Evolutionary conservation across 345 rosid genomes (phyloP), one percentile per base, ranked within the genome.

Genomic region (Melastoma malabathricum): DNA sequence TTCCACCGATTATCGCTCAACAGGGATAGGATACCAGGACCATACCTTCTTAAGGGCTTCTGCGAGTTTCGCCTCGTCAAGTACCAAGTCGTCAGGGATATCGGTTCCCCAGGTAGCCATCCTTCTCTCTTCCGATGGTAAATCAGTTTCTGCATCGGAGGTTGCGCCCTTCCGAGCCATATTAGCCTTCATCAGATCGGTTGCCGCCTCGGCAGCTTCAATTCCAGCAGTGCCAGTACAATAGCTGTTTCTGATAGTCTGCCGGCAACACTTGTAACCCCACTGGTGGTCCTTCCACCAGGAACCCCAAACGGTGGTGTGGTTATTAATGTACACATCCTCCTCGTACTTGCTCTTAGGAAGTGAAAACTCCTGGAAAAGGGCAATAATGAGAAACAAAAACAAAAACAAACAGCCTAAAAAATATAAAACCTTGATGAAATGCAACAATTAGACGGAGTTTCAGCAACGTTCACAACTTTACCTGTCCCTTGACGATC

Each of bases 221-320:
- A 89, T 81, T 31, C 97, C 95, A 1, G 90, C 84, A 13, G 68
- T 63, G 8, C 97, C 95, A 0, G 86, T 79, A 69, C 95, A 83
- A 25, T 85, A 89, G 61, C 94, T 81, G 59, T 85, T 89, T 39
- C 80, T 61, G 17, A 83, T 65, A 4, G 72, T 74, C 60, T 89
- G 95, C 64, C 73, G 72, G 44, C 95, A 89, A 57, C 95, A 89
- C 59, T 68, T 83, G 43, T 85, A 83, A 12, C 95, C 86, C 94
- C 97, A 85, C 15, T 77, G 93, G 25, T 83, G 81, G 66, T 81
- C 95, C 58, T 71, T 85, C 89, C 87, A 85, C 95, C 95, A 85
- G 10, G 97, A 89, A n/a, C 89, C 95, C 82, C 84, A 89, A 15
- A 85, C 95, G 45, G 67, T 73, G 4, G 86, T 79, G 61, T 89